phyloP scores from a whole-genome alignment of 73 alveolate species.

The Paramecium tetraurelia region DNA sequence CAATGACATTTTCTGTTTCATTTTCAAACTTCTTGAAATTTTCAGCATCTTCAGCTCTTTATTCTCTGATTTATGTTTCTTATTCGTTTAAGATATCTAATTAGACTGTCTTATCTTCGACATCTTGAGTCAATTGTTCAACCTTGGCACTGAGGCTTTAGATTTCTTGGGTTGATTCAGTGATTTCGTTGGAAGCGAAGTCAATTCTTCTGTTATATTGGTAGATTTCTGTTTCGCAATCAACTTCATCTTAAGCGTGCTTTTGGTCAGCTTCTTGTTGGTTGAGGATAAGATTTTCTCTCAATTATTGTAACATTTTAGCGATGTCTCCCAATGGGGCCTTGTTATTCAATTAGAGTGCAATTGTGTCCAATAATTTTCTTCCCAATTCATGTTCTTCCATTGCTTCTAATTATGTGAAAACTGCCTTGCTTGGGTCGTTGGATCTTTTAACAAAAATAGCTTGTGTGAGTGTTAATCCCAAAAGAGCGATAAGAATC shows the following conservation, averaged over 20 bases:
- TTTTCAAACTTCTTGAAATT: conserved; percentile 23
- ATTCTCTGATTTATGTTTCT: conserved; percentile 53
- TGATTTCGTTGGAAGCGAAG: conserved; percentile 51
- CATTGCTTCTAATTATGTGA: conserved; percentile 49
- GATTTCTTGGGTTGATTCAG: conserved; percentile 48
- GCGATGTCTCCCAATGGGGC: conserved; percentile 61
- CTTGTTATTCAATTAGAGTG: conserved; percentile 61
- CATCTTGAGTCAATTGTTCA: conserved; percentile 8
- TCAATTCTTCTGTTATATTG: conserved; percentile 52
- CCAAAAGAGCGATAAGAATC: conserved; percentile 49
- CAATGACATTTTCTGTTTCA: conserved; percentile 53
- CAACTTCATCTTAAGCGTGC: conserved; percentile 53
- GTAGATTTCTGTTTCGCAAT: conserved; percentile 49
- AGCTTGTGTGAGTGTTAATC: conserved; percentile 53
- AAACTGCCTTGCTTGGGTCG: conserved; percentile 43
- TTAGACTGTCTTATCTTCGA: conserved; percentile 21
- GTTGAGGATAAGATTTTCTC: conserved; percentile 53
- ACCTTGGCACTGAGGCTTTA: conserved; percentile 41
- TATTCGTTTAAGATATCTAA: conserved; percentile 52
- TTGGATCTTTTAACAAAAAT: conserved; percentile 53
- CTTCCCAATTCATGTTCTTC: conserved; percentile 61
- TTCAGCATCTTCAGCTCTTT: conserved; percentile 57
- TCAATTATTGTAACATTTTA: conserved; percentile 57
- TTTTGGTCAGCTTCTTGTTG: conserved; percentile 48
- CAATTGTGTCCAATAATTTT: conserved; percentile 59